phyloP scores from a whole-genome alignment of 805 yeast genomes.

The Ogataea trehalophila region DNA sequence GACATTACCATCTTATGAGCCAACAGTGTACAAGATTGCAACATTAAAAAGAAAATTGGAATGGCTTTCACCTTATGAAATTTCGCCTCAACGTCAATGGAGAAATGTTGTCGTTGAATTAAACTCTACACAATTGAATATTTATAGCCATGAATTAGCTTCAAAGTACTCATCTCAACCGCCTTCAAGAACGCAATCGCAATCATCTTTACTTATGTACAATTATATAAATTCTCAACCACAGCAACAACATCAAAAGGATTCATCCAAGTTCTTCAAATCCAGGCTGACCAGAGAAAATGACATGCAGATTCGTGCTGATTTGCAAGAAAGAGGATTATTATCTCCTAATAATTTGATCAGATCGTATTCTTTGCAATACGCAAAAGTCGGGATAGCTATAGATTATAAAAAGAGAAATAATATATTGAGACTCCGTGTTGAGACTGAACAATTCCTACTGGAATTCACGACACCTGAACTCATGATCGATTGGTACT shows the following conservation, averaged over 20 bases:
- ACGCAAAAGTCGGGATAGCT: constrained; percentile 81
- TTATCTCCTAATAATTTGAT: constrained; percentile 35
- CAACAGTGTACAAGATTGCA: constrained; percentile 60
- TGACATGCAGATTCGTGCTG: constrained; percentile 24
- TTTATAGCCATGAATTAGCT: constrained; percentile 41
- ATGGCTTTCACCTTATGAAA: constrained; percentile 73
- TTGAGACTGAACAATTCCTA: constrained; percentile 79
- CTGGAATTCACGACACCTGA: constrained; percentile 57
- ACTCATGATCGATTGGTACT: constrained; percentile 75
- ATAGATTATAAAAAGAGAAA: constrained; percentile 71
- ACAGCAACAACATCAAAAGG: too few relatives aligned
- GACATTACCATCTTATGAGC: constrained; percentile 56
- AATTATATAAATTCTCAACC: constrained; percentile 2
- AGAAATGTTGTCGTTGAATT: constrained; percentile 60
- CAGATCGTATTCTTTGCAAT: constrained; percentile 77
- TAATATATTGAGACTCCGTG: constrained; percentile 66
- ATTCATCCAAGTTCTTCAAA: constrained; percentile 6
- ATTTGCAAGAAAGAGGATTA: constrained; percentile 19
- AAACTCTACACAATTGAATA: constrained; percentile 80
- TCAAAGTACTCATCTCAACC: too few relatives aligned
- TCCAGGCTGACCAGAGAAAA: constrained; percentile 25
- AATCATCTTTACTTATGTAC: constrained; percentile 4
- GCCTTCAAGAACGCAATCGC: constrained; percentile 6
- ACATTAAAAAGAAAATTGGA: constrained; percentile 62
- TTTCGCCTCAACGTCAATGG: constrained; percentile 69